Base-by-base conservation (phyloP, 2,329 filamentous ascomycete genomes). In the Fusarium equiseti region DNA sequence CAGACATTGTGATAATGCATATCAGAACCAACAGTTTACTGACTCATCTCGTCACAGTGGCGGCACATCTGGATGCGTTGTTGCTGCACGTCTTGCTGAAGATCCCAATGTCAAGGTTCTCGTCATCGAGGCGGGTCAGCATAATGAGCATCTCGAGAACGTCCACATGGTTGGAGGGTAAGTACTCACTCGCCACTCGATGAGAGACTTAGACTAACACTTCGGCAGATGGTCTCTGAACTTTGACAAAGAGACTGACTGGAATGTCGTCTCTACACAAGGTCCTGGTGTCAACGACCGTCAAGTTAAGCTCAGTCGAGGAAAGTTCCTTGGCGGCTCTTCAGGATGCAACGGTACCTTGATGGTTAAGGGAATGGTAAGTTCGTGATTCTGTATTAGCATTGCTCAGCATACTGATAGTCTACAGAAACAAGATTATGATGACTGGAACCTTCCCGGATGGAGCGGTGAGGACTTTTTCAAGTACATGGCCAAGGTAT, bases 401-500 rank as follows among this genome's bases (percentile, higher is more conserved):
- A 12, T 6, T 8, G 8, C 3, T 20, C 18, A 9, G 9, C 4
- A 11, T 48, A 16, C 24, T 66, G n/a, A 58, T 3, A 0, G 10
- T 7, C 5, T 22, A 8, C 27, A 71, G 12, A 84, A 82, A 72
- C 84, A 86, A 59, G 79, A 81, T 54, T 80, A 84, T 22, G 86
- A 89, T 75, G 86, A 89, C 61, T 89, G 88, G 88, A 82, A 77
- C 4, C 68, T 86, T 58, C 83, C 81, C 38, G 87, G 85, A 5
- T 88, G 88, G 87, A 85, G 81, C 58, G 86, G 88, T 6, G 83
- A 86, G 6, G 86, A 89, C 24, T 84, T 89, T 68, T 89, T 87
- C 64, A 78, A 77, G 15, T 87, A 85, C 56, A 89, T 89, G 83
- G 81, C 78, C 52, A 89, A 88, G 82, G 83, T 86, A 43, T 40